Base-by-base conservation (phyloP, 768 basidiomycete genomes). In the Leccinum disarticulatum region DNA sequence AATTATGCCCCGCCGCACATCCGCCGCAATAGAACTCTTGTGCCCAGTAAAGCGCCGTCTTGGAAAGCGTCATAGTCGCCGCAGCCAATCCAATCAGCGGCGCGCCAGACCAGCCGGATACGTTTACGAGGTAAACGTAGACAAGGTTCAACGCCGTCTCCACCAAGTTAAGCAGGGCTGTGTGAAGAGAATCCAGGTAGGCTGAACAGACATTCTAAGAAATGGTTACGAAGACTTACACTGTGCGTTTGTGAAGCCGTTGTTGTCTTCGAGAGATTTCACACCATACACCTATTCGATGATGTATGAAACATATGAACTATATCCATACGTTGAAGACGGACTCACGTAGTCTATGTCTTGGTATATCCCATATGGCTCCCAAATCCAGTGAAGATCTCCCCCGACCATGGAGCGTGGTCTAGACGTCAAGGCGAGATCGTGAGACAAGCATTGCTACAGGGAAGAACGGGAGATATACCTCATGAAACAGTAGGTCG, bases 341-440 rank as follows among this genome's bases (percentile, higher is more conserved):
- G 11, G 33, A 71, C 76, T 56, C 62, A 79, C 77, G 48, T 74
- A 68, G 61, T 80, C 76, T 35, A 92, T 76, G n/a, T 87, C 77
- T 68, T 91, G 87, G 74, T 93, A 93, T 31, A 90, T 60, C 27
- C 79, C 81, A 68, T 95, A 95, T 2, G 92, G 92, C 59, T 81
- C 77, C 94, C 93, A 96, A 48, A 95, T 82, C 93, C 93, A 95
- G 66, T 94, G 90, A 50, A 95, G 78, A 73, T 95, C 92, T 3
- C 94, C 94, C 1, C 91, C 93, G 64, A 76, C 77, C 87, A 95
- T 91, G 4, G 92, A 94, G 22, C 92, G 83, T 19, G 93, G 93
- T 38, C 93, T 93, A 60, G n/a, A 43, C 1, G 14, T 36, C 56
- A 9, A 6, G 3, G 6, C 14, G 19, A 61, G 15, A 6, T 15